Evolutionary conservation across 1,284 basidiomycete genomes (phyloP).

Genomic region (Ganoderma lingzhi): DNA sequence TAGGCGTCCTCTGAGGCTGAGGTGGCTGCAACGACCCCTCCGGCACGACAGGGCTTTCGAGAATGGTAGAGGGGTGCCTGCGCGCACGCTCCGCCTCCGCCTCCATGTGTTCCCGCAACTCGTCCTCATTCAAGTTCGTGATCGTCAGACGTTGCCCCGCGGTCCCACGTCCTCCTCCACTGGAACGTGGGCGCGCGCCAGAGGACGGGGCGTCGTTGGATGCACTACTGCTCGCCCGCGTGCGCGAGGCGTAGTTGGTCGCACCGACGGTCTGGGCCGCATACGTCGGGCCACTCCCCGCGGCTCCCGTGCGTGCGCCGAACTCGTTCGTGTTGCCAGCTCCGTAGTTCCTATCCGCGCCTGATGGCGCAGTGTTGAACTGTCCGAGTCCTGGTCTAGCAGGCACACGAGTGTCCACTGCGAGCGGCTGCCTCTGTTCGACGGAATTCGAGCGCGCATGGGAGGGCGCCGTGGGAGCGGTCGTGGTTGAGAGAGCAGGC

Average conservation of each 20-base stretch:
- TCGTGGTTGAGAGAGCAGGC: neutral
- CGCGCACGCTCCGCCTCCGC: slow-evolving; percentile 34
- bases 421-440: slow-evolving; percentile 17
- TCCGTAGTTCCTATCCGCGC: slow-evolving; percentile 23
- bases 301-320: slow-evolving; percentile 32
- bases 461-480: slow-evolving; percentile 10
- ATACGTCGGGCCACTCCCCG: slow-evolving; percentile 28
- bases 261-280: slow-evolving; percentile 39
- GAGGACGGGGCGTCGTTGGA: slow-evolving; percentile 21
- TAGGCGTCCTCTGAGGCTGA: neutral
- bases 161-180: slow-evolving; percentile 27
- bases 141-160: slow-evolving; percentile 36
- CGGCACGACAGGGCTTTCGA: slow-evolving; percentile 24
- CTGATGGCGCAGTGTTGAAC: slow-evolving; percentile 43
- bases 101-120: slow-evolving; percentile 35
- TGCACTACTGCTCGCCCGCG: slow-evolving; percentile 23
- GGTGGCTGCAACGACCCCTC: slow-evolving; percentile 8
- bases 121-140: slow-evolving; percentile 38
- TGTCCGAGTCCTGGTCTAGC: slow-evolving; percentile 28
- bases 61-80: slow-evolving; percentile 30
- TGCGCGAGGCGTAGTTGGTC: slow-evolving; percentile 13
- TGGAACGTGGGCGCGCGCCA: slow-evolving; percentile 33
- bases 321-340: slow-evolving; percentile 41
- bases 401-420: slow-evolving; percentile 19
- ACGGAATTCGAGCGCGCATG: slow-evolving; percentile 25